These are phyloP conservation scores for Lunasporangiospora selenospora DNA, from an alignment of 192 early-diverging fungal genomes.

Conservation along the genomic window DNA sequence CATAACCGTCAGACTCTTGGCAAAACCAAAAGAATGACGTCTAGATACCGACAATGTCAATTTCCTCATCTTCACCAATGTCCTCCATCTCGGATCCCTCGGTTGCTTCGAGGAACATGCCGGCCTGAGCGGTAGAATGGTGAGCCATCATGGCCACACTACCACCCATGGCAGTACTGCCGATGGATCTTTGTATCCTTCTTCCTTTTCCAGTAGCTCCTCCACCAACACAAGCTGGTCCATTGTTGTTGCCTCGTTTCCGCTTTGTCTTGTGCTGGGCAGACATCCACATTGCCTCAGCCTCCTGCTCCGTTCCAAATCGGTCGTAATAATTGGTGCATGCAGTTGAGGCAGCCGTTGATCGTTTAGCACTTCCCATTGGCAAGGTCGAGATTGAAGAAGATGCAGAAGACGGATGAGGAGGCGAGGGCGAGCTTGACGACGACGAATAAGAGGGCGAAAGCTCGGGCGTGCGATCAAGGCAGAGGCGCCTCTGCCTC, in stretches of 20 bases:
- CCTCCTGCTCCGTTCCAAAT: background rate
- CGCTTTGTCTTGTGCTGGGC: slow-evolving; percentile 28
- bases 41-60: slow-evolving; percentile 43
- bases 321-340: background rate
- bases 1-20: too few species aligned
- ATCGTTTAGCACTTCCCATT: slow-evolving; percentile 3
- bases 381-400: slow-evolving; percentile 3
- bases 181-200: slow-evolving; percentile 11
- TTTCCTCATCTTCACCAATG: slow-evolving; percentile 40
- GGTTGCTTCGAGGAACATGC: slow-evolving; percentile 7
- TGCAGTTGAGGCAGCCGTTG: background rate
- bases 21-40: background rate
- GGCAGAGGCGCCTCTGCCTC: slow-evolving; percentile 5
- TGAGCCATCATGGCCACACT: slow-evolving; percentile 3
- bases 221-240: slow-evolving; percentile 24
- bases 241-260: slow-evolving; percentile 21
- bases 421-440: slow-evolving; percentile 21
- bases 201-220: slow-evolving; percentile 24
- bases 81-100: slow-evolving; percentile 24
- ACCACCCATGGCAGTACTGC: background rate
- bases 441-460: slow-evolving; percentile 20
- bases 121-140: too few species aligned
- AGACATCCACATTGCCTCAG: slow-evolving; percentile 7
- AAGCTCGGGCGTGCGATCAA: slow-evolving; percentile 30
- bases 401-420: slow-evolving; percentile 15